Percentiles rank a stretch among this genome's conserved stretches.
phyloP scores from a whole-genome alignment of 148 eudicot genomes.

The Tetragonia tetragonoides region DNA sequence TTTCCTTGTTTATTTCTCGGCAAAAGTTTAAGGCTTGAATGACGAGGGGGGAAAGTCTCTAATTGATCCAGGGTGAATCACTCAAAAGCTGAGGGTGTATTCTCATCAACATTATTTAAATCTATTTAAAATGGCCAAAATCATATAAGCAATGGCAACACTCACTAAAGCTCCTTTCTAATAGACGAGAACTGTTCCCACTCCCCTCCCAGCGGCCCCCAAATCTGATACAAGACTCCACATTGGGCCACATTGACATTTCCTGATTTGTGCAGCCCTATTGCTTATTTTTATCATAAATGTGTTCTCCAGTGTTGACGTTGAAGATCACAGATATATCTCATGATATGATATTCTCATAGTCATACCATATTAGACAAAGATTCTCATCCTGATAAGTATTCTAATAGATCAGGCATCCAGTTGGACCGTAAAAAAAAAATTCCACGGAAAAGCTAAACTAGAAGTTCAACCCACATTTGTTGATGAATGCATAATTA shows the following conservation, averaged over 20 bases:
- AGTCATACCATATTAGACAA: conserved; percentile 23
- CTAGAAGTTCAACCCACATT: conserved; percentile 2
- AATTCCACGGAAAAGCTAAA: conserved; percentile 18
- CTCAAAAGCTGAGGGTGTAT: neutral
- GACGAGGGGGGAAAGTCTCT: no score
- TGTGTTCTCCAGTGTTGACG: neutral
- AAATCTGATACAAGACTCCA: neutral
- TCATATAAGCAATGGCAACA: neutral
- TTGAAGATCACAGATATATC: conserved; percentile 10
- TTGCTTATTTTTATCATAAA: neutral
- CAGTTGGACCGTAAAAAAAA: neutral
- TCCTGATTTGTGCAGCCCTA: conserved; percentile 22
- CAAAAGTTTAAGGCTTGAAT: neutral
- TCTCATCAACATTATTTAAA: neutral
- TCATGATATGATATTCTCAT: conserved; percentile 29
- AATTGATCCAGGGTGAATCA: neutral
- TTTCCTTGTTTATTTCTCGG: neutral
- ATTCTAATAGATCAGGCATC: conserved; percentile 23
- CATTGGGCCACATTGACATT: neutral
- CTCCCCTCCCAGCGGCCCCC: neutral
- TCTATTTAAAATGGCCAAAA: neutral
- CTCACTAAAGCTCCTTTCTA: neutral
- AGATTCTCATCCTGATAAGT: conserved; percentile 30
- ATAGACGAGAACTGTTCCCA: neutral
- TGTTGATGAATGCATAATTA: neutral